A percentile compares a stretch with the other conserved stretches of the same genome.
Conservation (phyloP, 2,329 filamentous ascomycete species). For the Fusarium newnesense region DNA sequence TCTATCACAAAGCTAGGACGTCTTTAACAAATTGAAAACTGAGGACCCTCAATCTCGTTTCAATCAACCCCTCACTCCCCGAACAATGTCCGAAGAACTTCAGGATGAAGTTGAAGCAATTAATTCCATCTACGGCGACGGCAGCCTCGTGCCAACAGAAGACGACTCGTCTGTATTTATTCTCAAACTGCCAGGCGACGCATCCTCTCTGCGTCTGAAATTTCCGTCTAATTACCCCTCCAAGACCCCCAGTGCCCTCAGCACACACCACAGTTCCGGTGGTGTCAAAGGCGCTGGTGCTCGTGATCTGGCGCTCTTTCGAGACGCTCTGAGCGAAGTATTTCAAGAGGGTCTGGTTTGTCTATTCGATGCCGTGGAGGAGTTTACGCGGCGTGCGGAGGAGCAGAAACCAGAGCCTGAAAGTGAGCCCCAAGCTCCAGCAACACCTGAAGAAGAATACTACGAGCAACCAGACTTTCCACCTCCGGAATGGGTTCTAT, state of each 20-base stretch:
- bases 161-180: constrained; percentile 58
- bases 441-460: constrained; percentile 14
- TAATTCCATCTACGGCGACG: constrained; percentile 83
- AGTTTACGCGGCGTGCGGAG: constrained; percentile 62
- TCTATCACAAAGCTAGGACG: neutral
- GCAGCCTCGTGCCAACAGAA: constrained; percentile 63
- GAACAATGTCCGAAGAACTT: constrained; percentile 67
- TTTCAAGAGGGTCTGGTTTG: constrained; percentile 83
- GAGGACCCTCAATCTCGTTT: neutral
- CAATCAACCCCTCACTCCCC: constrained; percentile 17
- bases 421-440: constrained; percentile 39
- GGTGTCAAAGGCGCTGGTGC: constrained; percentile 77
- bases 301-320: constrained; percentile 74
- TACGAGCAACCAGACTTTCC: constrained; percentile 35
- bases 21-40: neutral
- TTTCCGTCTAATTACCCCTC: constrained; percentile 82
- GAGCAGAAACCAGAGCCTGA: constrained; percentile 44
- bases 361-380: constrained; percentile 90
- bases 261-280: constrained; percentile 84
- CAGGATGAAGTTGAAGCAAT: constrained; percentile 81
- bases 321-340: constrained; percentile 72
- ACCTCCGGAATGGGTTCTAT: constrained; percentile 72
- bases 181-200: constrained; percentile 74
- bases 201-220: constrained; percentile 68
- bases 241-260: constrained; percentile 76